Evolutionary conservation across 306 rosid genomes (phyloP).

Genomic region (Fragaria nilgerrensis): DNA sequence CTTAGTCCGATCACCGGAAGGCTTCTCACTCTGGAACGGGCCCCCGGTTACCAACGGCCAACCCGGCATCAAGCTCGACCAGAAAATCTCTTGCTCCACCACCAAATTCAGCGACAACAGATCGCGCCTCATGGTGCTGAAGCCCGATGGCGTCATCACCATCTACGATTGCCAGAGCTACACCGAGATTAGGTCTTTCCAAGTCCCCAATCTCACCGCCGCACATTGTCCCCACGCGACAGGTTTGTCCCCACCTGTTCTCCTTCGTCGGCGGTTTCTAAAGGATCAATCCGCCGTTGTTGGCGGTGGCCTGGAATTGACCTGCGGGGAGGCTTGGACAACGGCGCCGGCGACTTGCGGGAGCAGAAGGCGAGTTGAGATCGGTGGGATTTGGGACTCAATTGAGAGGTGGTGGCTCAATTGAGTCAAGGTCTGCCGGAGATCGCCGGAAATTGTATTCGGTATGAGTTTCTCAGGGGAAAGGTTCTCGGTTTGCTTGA

Average conservation of each 20-base stretch:
- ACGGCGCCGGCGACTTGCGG: too few species aligned
- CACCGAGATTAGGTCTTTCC: conserved; percentile 62
- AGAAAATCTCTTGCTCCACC: conserved; percentile 46
- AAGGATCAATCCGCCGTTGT: too few species aligned
- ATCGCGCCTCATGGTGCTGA: conserved; percentile 60
- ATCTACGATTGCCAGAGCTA: conserved; percentile 53
- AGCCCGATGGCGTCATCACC: conserved; percentile 47
- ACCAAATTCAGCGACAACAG: conserved; percentile 78
- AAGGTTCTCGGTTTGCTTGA: too few species aligned
- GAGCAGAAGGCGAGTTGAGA: too few species aligned
- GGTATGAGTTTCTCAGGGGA: too few species aligned
- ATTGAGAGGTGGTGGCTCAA: too few species aligned
- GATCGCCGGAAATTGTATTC: too few species aligned
- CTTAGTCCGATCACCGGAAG: conserved; percentile 73
- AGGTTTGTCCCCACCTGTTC: conserved; percentile 74
- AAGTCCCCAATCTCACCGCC: conserved; percentile 55
- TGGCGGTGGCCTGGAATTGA: too few species aligned
- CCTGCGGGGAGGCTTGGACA: too few species aligned
- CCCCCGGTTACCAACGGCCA: conserved; percentile 62
- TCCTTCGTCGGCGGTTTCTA: too few species aligned
- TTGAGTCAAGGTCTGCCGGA: too few species aligned
- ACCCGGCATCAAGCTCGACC: conserved; percentile 59
- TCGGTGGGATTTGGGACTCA: too few species aligned
- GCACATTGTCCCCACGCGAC: conserved; percentile 64
- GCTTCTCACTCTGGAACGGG: conserved; percentile 77